Base-by-base conservation (phyloP, 148 eudicot species). In the Spergularia bocconei region DNA sequence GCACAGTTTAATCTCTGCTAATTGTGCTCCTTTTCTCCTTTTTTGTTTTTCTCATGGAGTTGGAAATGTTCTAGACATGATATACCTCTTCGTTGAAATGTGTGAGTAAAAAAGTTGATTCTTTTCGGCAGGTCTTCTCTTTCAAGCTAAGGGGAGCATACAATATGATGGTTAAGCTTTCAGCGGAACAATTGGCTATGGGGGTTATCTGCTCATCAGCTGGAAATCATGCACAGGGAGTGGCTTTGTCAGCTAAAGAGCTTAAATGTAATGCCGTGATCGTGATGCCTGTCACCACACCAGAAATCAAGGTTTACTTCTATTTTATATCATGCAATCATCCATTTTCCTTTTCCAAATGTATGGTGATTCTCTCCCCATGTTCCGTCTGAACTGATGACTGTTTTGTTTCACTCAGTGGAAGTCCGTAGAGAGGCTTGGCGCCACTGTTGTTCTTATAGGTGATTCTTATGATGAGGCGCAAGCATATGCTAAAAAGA, bases 151-250 rank as follows among this genome's bases (percentile, higher is more conserved):
- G 97, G 48, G 97, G 99, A 74, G 99, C 99, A 48, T 95, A 95
- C 60, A 95, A 95, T 75, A 92, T 95, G 99, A 95, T 95, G 97
- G 92, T 85, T 9, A 95, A 90, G 68, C 94, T 95, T 85, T 82
- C 96, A 3, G 81, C 78, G 67, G 90, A 86, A 50, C 96, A 92
- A 81, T 77, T 95, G 48, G 89, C 84, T 69, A 89, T 75, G 73
- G 98, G 98, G 16, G 97, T 95, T 56, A 87, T 95, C 39, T 95
- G 99, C 84, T 92, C 99, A 55, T 95, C 99, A 20, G 99, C 99
- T 25, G 99, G 99, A 73, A 95, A 95, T 77, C 99, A 95, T 85
- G 99, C 99, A 6, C 99, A 95, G 79, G 99, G 99, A 33, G 99
- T 95, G 79, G 99, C 99, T 50, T 82, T 95, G 67, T 69, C 99